Evolutionary conservation across 495 filamentous ascomycete genomes (phyloP).

Genomic region (Trichoderma reesei): DNA sequence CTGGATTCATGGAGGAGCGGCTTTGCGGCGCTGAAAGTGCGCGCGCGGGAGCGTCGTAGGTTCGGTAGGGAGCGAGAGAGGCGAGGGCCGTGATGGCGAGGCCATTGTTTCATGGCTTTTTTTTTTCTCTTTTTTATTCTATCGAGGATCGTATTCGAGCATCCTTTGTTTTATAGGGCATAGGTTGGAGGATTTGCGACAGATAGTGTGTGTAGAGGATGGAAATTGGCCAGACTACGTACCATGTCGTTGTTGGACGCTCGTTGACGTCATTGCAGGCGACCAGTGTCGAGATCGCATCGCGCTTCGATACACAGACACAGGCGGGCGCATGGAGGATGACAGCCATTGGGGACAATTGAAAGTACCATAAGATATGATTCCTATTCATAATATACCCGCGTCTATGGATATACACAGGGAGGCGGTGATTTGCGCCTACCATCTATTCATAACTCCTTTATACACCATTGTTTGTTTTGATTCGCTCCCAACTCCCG

Average conservation of each 20-base stretch:
- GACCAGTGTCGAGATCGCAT: neutral
- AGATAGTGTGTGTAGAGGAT: too few species aligned
- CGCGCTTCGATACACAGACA: too few species aligned
- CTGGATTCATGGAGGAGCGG: neutral
- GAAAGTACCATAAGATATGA: neutral
- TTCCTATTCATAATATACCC: neutral
- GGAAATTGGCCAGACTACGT: too few species aligned
- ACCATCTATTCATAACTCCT: neutral
- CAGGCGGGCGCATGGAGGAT: too few species aligned
- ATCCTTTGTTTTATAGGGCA: too few species aligned
- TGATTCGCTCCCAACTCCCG: too few species aligned
- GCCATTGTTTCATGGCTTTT: constrained; percentile 6
- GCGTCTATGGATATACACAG: neutral
- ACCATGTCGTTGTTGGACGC: neutral
- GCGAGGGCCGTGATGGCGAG: neutral
- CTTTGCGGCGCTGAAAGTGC: neutral
- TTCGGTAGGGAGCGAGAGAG: neutral
- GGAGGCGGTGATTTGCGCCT: neutral
- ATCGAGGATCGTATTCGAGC: too few species aligned
- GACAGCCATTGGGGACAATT: too few species aligned
- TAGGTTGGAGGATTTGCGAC: too few species aligned
- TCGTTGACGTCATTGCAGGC: neutral
- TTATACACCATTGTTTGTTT: too few species aligned
- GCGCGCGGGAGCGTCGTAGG: neutral
- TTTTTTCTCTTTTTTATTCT: too few species aligned